These are phyloP conservation scores for Hypomontagnella monticulosa DNA, from an alignment of 495 filamentous ascomycete genomes.

Conservation along the genomic window DNA sequence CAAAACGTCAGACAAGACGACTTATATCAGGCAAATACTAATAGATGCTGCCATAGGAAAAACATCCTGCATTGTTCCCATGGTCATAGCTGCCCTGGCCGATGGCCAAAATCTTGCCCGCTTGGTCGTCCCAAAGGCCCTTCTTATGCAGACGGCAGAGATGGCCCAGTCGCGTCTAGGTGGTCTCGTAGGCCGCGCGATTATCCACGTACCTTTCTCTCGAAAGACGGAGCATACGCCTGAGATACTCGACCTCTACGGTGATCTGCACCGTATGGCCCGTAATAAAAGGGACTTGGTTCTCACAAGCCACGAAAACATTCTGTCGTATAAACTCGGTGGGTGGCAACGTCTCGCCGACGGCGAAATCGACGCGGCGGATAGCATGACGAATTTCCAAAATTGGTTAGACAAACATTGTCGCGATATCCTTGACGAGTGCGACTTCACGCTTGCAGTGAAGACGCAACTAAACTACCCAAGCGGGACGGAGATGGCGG, in stretches of 20 bases:
- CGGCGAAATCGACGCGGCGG: slow-evolving; percentile 48
- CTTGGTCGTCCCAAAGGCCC: slow-evolving; percentile 61
- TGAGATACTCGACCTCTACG: slow-evolving; percentile 48
- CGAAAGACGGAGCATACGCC: slow-evolving; percentile 50
- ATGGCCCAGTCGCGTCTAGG: slow-evolving; percentile 58
- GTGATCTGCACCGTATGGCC: slow-evolving; percentile 48
- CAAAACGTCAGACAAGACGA: neutral
- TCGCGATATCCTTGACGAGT: slow-evolving; percentile 68
- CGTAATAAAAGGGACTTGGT: slow-evolving; percentile 51
- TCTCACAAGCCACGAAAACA: slow-evolving; percentile 61
- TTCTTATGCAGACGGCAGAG: slow-evolving; percentile 62
- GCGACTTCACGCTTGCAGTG: slow-evolving; percentile 61
- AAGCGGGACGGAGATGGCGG: slow-evolving; percentile 55
- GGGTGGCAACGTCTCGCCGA: slow-evolving; percentile 59
- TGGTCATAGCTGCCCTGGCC: slow-evolving; percentile 61
- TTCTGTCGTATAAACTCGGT: slow-evolving; percentile 62
- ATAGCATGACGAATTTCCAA: slow-evolving; percentile 56
- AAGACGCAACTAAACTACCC: slow-evolving; percentile 62
- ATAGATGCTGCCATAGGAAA: slow-evolving; percentile 48
- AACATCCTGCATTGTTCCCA: slow-evolving; percentile 65
- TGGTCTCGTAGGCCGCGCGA: slow-evolving; percentile 56
- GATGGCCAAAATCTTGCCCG: slow-evolving; percentile 55
- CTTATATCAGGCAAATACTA: neutral
- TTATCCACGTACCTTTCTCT: slow-evolving; percentile 63
- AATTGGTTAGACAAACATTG: slow-evolving; percentile 54